Evolutionary conservation across 768 basidiomycete genomes (phyloP), one percentile per base, ranked within the genome.

Genomic region (Paxillus ammoniavirescens): DNA sequence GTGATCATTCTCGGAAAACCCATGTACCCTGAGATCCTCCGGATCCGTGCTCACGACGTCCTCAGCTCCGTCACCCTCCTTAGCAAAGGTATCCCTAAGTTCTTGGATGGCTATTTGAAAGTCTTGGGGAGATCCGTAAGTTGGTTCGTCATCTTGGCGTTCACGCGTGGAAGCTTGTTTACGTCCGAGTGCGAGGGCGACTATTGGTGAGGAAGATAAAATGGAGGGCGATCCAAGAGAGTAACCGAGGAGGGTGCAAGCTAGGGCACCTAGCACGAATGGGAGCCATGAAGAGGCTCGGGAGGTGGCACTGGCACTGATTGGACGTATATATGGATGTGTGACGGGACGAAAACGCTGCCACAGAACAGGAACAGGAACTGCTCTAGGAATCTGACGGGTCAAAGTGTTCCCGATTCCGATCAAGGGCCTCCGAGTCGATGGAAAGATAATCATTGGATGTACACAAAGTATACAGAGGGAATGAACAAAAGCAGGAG

Each of bases 101-200:
- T 82, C 84, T 42, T 64, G 60, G 36, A 87, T 80, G 0, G 83
- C 84, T 4, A 67, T 60, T 43, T 73, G 56, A 56, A 85, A 82
- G 49, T 87, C 87, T 17, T 72, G 60, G 1, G 74, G 70, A 8
- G 81, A 71, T 12, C 82, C 86, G 58, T 82, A 86, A 14, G 60
- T 61, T 5, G 70, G 67, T 45, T 71, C 35, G 13, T 47, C 49
- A 6, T 55, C 57, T 17, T 31, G 42, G 5, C 5, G n/a, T 40
- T 31, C 44, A 7, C 5, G n/a, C 18, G 40, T 13, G 33, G 50
- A 28, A 41, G 26, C 18, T 40, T 40, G 51, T 7, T 2, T 45
- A n/a, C 28, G 50, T 36, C 40, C 21, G 18, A 56, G 35, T 33
- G 54, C 57, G 38, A 64, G 42, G 40, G 45, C 37, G 15, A 31